Evolutionary conservation across 2,329 filamentous ascomycete genomes (phyloP), one percentile per base, ranked within the genome.

Genomic region (Ceratocystis eucalypticola): DNA sequence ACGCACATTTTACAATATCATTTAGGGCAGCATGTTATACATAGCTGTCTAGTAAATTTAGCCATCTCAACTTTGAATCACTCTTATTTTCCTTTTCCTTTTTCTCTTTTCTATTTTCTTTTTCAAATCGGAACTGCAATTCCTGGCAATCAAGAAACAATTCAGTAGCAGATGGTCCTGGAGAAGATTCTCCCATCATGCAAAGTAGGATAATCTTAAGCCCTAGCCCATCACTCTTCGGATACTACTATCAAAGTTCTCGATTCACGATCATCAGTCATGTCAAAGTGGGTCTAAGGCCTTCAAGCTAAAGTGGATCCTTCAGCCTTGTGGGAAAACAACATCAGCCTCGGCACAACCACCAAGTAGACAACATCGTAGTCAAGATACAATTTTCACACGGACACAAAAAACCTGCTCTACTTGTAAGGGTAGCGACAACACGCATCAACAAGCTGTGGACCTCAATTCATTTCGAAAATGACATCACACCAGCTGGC

Each of bases 401-500:
- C 37, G 10, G 3, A 17, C 28, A 28, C 28, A 28, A 53, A 65
- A 65, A n/a, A 17, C 22, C 44, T 37, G 2, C n/a, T 53, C 45
- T 30, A 15, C 62, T 55, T 50, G 12, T 22, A 7, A 50, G 46
- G 22, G 22, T 22, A 50, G 17, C 46, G n/a, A n/a, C n/a, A 50
- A 50, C 46, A 7, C n/a, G 6, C 7, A 50, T 7, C n/a, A 50
- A 20, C 0, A 50, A 22, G 46, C 46, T n/a, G 6, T n/a, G 5
- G n/a, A n/a, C 17, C n/a, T 22, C 46, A 3, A 6, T 50, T 20
- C 59, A 41, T 41, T 41, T 12, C 37, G 10, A 41, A 44, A 20
- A 67, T 67, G 64, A 61, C 84, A 20, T 84, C 84, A 57, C 85
- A 88, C 71, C 83, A 89, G 74, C 76, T 92, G 68, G 87, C 86